These are phyloP conservation scores for Boletus bicolor DNA, from an alignment of 768 basidiomycete genomes.

Conservation along the genomic window DNA sequence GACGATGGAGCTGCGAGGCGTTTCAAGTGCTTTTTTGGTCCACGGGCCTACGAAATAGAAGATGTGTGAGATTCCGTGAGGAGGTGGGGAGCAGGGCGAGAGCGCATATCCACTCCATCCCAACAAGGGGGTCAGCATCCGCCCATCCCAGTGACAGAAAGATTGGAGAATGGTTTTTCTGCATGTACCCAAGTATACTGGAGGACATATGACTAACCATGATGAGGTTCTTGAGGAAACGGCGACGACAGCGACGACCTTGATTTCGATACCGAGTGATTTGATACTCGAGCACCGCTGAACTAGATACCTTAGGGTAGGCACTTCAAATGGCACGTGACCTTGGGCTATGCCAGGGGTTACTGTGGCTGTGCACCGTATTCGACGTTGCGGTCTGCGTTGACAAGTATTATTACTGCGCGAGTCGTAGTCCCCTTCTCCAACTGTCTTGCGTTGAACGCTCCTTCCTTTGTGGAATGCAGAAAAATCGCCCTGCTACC, in stretches of 20 bases:
- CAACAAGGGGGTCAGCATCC: constrained; percentile 22
- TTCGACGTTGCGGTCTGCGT: background rate
- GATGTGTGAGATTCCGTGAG: constrained; percentile 14
- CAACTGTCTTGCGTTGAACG: background rate
- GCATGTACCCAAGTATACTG: background rate
- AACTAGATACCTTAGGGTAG: constrained; percentile 24
- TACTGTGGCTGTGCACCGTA: constrained; percentile 12
- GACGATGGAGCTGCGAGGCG: constrained; percentile 94
- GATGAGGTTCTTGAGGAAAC: constrained; percentile 28
- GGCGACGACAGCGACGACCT: constrained; percentile 20
- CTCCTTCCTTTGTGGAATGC: constrained; percentile 19
- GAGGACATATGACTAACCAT: constrained; percentile 30
- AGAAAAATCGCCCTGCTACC: constrained; percentile 9
- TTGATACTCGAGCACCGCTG: background rate
- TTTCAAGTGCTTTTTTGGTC: constrained; percentile 99
- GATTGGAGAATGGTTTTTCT: background rate
- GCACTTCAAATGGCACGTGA: constrained; percentile 23
- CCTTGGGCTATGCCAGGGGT: background rate
- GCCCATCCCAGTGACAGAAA: constrained; percentile 16
- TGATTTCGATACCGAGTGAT: constrained; percentile 20
- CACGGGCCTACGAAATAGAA: constrained; percentile 66
- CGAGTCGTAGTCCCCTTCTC: background rate
- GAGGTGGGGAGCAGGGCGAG: background rate
- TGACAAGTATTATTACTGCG: constrained; percentile 1
- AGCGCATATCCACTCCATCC: constrained; percentile 19